Base-by-base conservation (phyloP, 2,329 filamentous ascomycete genomes). In the Fusarium subtropicale region DNA sequence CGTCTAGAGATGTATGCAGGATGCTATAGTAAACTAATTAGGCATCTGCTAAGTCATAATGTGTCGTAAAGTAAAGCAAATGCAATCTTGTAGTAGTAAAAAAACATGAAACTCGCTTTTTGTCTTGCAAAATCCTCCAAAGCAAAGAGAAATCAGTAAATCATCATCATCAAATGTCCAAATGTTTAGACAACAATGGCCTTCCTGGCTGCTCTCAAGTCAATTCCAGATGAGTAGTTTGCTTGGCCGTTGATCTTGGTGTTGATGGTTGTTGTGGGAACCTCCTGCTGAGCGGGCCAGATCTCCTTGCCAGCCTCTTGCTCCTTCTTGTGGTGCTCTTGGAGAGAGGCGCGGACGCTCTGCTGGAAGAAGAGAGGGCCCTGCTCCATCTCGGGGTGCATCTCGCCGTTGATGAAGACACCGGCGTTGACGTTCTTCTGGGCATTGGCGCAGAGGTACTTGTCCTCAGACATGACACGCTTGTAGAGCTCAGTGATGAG, bases 391-490 rank as follows among this genome's bases (percentile, higher is more conserved):
- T 81, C 80, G 0, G 88, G 88, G 74, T 91, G 88, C 76, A 90
- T 79, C 74, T 89, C 85, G 54, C 88, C 88, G 71, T 87, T 90
- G 74, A 88, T 79, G 62, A 89, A 90, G 53, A 90, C 82, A 10
- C 87, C 87, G 0, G 85, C 82, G 74, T 88, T 86, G 70, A 90
- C 81, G 75, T 91, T 90, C 75, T 81, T 82, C 74, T 90, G 88
- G 2, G 86, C 84, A 15, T 82, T 82, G 69, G 83, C 80, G 79
- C 88, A 90, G 28, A 91, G 84, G 11, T 84, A 81, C 73, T 90
- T 90, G 79, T 91, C 88, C 76, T 91, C 88, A 2, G 83, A 82
- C 85, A 90, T 87, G 76, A 91, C 84, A 39, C 86, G 85, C 77
- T 87, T 87, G 80, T 90, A 90, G 71, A 90, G 86, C 46, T 85